Evolutionary conservation across 129 eudicot species (phyloP).

Genomic region (Helianthus annuus): HanXRQr2.0-SUNRISE NC_035442.2:106317481-106317980

Average conservation of each 20-base stretch:
- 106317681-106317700: neutral
- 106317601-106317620: neutral
- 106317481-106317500: no score
- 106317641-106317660: neutral
- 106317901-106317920: neutral
- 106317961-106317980: no score
- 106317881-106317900: neutral
- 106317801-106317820: neutral
- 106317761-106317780: no score
- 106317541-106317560: neutral
- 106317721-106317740: neutral
- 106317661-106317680: no score
- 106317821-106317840: neutral
- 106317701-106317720: neutral
- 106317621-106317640: neutral
- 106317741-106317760: neutral
- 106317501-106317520: no score
- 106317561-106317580: neutral
- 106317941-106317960: no score
- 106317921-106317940: neutral
- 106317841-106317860: neutral
- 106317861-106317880: neutral
- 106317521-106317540: neutral
- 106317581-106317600: neutral
- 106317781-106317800: neutral